Percentiles rank a stretch among this genome's conserved stretches.
phyloP scores from a whole-genome alignment of 1,284 basidiomycete species.

The Irpex sp. region DNA sequence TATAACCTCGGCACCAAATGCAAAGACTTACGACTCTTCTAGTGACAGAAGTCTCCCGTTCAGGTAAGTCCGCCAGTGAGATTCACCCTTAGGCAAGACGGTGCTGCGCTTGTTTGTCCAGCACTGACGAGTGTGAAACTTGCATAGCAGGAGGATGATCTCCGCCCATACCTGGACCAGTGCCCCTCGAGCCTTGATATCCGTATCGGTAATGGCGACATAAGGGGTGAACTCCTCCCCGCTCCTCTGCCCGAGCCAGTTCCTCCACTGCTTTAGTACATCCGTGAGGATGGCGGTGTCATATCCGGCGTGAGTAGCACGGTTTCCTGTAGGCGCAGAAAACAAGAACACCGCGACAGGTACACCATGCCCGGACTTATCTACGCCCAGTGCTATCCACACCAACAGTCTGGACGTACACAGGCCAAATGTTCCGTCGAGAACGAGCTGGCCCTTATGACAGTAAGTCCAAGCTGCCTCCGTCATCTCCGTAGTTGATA shows the following conservation, averaged over 20 bases:
- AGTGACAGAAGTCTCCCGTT: not conserved
- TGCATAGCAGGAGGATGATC: too few species aligned
- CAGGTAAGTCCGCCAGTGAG: not conserved
- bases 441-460: conserved; percentile 24
- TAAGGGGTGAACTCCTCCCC: too few species aligned
- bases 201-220: too few species aligned
- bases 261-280: too few species aligned
- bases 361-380: not conserved
- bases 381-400: not conserved
- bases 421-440: conserved; percentile 31
- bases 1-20: not conserved
- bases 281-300: not conserved
- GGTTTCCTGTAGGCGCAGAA: not conserved
- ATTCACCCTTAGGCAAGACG: too few species aligned
- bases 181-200: too few species aligned
- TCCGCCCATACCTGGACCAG: too few species aligned
- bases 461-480: conserved; percentile 26
- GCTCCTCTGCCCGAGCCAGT: too few species aligned
- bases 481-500: conserved; percentile 27
- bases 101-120: too few species aligned
- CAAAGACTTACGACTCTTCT: not conserved
- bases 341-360: not conserved
- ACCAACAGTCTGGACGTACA: not conserved
- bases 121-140: too few species aligned
- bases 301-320: not conserved